Evolutionary conservation across 495 filamentous ascomycete genomes (phyloP).

Genomic region (Lophiotrema nucula): DNA sequence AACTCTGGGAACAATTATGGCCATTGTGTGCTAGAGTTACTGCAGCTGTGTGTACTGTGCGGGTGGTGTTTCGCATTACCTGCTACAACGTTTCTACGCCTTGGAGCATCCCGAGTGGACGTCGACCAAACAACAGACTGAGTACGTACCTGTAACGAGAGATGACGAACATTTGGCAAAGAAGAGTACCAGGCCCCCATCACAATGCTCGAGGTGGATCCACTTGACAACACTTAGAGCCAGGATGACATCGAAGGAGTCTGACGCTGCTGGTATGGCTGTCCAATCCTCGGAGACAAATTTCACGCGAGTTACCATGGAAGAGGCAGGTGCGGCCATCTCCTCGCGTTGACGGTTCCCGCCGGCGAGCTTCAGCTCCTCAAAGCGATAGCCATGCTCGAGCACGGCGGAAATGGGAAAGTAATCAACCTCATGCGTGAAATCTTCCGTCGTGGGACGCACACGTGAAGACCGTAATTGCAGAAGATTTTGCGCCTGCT

Average conservation of each 20-base stretch:
- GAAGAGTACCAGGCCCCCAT: conserved; percentile 37
- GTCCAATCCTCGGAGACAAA: conserved; percentile 40
- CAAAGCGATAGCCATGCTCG: conserved; percentile 36
- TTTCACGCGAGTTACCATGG: conserved; percentile 24
- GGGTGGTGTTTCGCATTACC: too few relatives aligned
- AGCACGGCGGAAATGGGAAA: conserved; percentile 44
- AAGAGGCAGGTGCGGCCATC: conserved; percentile 19
- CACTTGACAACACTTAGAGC: conserved; percentile 47
- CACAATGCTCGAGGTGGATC: conserved; percentile 42
- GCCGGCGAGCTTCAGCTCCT: too few relatives aligned
- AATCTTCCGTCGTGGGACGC: conserved; percentile 13
- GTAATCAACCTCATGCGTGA: conserved; percentile 34
- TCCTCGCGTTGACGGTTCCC: conserved; percentile 3
- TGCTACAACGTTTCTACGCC: too few relatives aligned
- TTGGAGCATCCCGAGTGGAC: too few relatives aligned
- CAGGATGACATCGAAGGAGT: conserved; percentile 40
- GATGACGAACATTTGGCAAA: conserved; percentile 36
- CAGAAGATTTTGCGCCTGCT: conserved; percentile 39
- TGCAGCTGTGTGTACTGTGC: too few relatives aligned
- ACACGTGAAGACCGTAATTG: conserved; percentile 39
- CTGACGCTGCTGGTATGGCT: conserved; percentile 23
- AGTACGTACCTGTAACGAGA: conserved; percentile 31
- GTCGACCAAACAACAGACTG: too few relatives aligned
- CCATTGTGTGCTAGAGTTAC: too few relatives aligned
- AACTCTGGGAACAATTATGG: too few relatives aligned